Percentiles rank a stretch among this genome's conserved stretches.
phyloP scores from a whole-genome alignment of 2,329 filamentous ascomycete genomes.

The Aureobasidium musti region DNA sequence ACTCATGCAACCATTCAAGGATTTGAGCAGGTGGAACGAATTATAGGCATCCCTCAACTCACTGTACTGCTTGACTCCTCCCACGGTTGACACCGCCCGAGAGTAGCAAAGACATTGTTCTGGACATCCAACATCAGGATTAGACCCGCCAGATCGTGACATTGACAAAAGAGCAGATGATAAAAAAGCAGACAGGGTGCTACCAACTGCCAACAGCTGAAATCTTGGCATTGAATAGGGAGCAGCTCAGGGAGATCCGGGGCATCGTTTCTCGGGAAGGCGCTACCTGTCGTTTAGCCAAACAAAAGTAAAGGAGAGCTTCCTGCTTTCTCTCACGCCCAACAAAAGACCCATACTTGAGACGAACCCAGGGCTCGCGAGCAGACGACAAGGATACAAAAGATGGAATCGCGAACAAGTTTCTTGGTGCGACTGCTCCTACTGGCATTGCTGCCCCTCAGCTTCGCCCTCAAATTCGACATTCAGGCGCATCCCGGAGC shows the following conservation, averaged over 20 bases:
- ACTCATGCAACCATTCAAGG: not conserved
- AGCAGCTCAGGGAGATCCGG: constrained; percentile 10
- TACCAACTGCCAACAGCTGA: not conserved
- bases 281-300: constrained; percentile 19
- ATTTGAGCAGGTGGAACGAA: not conserved
- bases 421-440: constrained; percentile 36
- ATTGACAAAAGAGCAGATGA: not conserved
- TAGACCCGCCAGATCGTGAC: not conserved
- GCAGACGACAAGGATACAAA: not conserved
- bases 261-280: constrained; percentile 8
- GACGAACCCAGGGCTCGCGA: not conserved
- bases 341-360: no score
- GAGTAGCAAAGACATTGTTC: no score
- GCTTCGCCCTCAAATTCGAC: constrained; percentile 85
- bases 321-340: not conserved
- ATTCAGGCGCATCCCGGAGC: constrained; percentile 68
- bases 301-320: constrained; percentile 24
- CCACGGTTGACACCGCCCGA: no score
- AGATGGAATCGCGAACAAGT: constrained; percentile 34
- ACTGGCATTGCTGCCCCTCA: constrained; percentile 46
- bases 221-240: constrained; percentile 8
- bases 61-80: no score
- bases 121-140: no score
- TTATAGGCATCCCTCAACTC: no score
- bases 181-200: not conserved